Base-by-base conservation (phyloP, 495 filamentous ascomycete genomes). In the Peziza echinospora region DNA sequence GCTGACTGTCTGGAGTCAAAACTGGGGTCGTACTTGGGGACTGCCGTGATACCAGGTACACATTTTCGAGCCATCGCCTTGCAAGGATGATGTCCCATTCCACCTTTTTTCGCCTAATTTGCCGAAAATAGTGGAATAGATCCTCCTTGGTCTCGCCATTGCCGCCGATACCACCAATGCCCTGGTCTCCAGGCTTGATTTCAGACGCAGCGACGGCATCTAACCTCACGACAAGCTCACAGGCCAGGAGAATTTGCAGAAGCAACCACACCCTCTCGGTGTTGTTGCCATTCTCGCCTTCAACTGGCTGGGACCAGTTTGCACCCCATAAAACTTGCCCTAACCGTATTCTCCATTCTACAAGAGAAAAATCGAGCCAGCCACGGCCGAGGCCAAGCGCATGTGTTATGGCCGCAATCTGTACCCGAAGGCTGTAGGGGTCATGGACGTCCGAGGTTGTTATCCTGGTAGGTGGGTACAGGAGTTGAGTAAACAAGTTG, bases 71-170 rank as follows among this genome's bases (percentile, higher is more conserved):
- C 65, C 84, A 85, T 2, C 73, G 66, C 13, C 79, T 71, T 25
- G 80, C 82, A 25, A 84, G 68, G 16, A 85, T 63, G 24, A 92
- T 59, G 51, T 84, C 82, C 83, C 83, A 92, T 52, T 78, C 75
- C 11, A 84, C 72, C 49, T 80, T 80, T 13, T 65, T 63, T 24
- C 72, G 78, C 19, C 75, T 71, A 26, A 78, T 64, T 49, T 69
- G 70, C 24, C 80, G 73, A 44, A 84, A 81, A 9, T 68, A 65
- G 23, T 67, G 63, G 22, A 78, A 47, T 5, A 58, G 30, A 16
- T 50, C 66, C 49, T 85, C 78, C 11, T 73, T 67, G 5, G 65
- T 58, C 42, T 67, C 73, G 25, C 78, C 30, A 37, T 37, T 37
- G 4, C 30, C 30, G 6, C 30, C 30, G 19, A 6, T 62, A 43